A percentile compares a stretch with the other conserved stretches of the same genome.
Conservation (phyloP, 805 yeast genomes). For the Yamadazyma akitaensis region DNA sequence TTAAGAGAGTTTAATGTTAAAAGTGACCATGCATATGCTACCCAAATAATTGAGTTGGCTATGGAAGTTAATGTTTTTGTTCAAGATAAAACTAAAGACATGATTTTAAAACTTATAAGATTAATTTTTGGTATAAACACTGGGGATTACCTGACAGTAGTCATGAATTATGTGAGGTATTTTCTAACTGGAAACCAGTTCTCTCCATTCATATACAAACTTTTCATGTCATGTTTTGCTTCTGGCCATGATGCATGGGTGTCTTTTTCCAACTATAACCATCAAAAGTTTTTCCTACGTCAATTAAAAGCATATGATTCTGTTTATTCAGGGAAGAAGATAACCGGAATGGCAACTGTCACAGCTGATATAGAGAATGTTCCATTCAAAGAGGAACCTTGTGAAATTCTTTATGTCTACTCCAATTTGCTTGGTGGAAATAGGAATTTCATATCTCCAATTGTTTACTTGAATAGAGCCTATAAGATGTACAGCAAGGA, state of each 20-base stretch:
- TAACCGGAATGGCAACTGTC: constrained; percentile 79
- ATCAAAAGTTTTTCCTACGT: constrained; percentile 85
- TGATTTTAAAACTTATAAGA: constrained; percentile 60
- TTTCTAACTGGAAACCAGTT: constrained; percentile 72
- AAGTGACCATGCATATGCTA: constrained; percentile 56
- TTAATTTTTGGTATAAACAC: constrained; percentile 52
- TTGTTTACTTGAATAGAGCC: constrained; percentile 72
- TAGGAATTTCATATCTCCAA: constrained; percentile 76
- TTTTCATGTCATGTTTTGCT: constrained; percentile 65
- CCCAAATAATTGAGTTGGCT: constrained; percentile 64
- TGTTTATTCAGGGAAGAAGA: constrained; percentile 45
- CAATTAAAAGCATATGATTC: constrained; percentile 89
- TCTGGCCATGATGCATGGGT: constrained; percentile 59
- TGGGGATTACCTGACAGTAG: constrained; percentile 48
- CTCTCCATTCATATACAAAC: constrained; percentile 60
- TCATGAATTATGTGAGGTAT: constrained; percentile 57
- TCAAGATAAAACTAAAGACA: constrained; percentile 58
- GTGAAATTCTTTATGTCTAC: constrained; percentile 74
- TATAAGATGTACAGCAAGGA: constrained; percentile 66
- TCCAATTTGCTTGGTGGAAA: constrained; percentile 78
- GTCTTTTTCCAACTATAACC: constrained; percentile 69
- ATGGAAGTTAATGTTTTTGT: constrained; percentile 74
- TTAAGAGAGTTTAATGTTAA: constrained; percentile 61
- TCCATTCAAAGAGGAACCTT: constrained; percentile 42
- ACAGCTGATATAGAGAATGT: constrained; percentile 48